Evolutionary conservation across 495 filamentous ascomycete genomes (phyloP).

Genomic region (Schizothecium vesticola): DNA sequence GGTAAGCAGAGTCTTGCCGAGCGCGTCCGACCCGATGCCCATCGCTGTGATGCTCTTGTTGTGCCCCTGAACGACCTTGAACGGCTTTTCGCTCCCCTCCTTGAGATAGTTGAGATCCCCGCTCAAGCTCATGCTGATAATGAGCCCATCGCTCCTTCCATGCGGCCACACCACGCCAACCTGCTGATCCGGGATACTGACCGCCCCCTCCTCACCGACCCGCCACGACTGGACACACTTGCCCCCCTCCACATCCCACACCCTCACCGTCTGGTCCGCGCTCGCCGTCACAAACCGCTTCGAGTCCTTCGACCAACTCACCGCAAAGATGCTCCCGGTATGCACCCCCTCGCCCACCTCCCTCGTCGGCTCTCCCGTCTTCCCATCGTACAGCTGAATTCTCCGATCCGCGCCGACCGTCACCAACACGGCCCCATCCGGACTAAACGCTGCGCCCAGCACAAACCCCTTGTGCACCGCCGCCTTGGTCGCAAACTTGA

Average conservation of each 20-base stretch:
- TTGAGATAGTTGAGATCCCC: constrained; percentile 88
- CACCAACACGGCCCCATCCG: constrained; percentile 76
- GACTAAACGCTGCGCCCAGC: constrained; percentile 82
- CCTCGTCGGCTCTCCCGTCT: constrained; percentile 75
- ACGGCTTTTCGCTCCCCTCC: constrained; percentile 61
- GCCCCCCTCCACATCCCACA: constrained; percentile 82
- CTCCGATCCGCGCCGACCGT: constrained; percentile 83
- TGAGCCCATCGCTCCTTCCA: constrained; percentile 73
- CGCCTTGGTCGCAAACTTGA: constrained; percentile 80
- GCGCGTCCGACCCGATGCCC: constrained; percentile 42
- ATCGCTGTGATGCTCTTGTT: constrained; percentile 87
- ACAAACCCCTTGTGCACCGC: constrained; percentile 83
- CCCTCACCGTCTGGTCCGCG: constrained; percentile 84
- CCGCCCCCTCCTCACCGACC: constrained; percentile 72
- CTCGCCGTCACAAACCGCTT: constrained; percentile 85
- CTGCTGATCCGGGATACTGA: constrained; percentile 78
- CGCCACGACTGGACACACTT: constrained; percentile 75
- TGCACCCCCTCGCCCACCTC: constrained; percentile 78
- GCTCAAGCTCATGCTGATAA: constrained; percentile 81
- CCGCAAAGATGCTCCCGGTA: constrained; percentile 84
- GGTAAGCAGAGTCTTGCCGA: constrained; percentile 64
- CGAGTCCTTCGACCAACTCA: constrained; percentile 87
- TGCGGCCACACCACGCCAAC: constrained; percentile 91
- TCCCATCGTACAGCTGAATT: constrained; percentile 93
- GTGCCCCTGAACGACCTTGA: constrained; percentile 77